phyloP scores from a whole-genome alignment of 768 basidiomycete genomes.

The Piloderma croceum region DNA sequence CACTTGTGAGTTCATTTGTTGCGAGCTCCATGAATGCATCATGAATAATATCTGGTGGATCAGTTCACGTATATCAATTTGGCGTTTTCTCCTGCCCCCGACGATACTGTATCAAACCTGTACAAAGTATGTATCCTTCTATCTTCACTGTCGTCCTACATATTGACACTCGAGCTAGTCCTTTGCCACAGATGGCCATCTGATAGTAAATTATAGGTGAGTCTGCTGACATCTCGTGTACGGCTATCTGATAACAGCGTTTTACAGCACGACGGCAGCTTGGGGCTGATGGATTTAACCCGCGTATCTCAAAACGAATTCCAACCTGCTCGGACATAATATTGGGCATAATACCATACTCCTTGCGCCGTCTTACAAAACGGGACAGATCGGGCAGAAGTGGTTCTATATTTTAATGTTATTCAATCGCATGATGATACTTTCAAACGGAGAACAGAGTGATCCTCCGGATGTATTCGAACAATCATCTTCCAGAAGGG shows the following conservation, averaged over 20 bases:
- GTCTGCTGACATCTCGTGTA: constrained; percentile 5
- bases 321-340: no score
- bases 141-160: background rate
- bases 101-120: constrained; percentile 67
- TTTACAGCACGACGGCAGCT: constrained; percentile 50
- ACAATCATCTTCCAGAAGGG: no score
- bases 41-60: background rate
- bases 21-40: background rate
- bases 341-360: no score
- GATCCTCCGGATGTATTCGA: no score
- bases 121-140: constrained; percentile 45
- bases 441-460: no score
- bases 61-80: constrained; percentile 78
- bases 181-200: constrained; percentile 56
- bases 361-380: no score
- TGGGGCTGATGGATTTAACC: constrained; percentile 55
- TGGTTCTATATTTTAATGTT: no score
- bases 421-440: no score
- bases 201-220: constrained; percentile 66
- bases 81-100: constrained; percentile 71
- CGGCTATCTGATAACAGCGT: constrained; percentile 1
- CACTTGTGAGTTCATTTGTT: constrained; percentile 53
- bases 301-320: no score
- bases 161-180: constrained; percentile 29
- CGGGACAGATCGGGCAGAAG: no score